phyloP scores from a whole-genome alignment of 2,329 filamentous ascomycete species.

The Thielaviopsis euricoi region DNA sequence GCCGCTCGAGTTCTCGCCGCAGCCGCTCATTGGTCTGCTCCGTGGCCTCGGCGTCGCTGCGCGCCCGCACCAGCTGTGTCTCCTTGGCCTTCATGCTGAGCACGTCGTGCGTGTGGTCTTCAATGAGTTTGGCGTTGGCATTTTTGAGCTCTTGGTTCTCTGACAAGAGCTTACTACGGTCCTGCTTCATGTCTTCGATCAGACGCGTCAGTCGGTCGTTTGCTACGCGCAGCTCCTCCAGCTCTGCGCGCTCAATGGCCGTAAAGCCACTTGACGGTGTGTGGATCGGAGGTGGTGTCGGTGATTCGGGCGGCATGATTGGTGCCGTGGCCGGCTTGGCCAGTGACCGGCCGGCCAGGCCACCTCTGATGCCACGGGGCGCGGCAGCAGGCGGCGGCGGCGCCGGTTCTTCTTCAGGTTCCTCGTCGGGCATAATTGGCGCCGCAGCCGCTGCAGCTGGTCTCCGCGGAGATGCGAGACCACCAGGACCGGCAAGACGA shows the following conservation, averaged over 20 bases:
- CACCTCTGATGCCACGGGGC: slow-evolving; percentile 54
- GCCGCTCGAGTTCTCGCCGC: slow-evolving; percentile 72
- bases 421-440: slow-evolving; percentile 40
- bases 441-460: slow-evolving; percentile 27
- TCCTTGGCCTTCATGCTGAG: slow-evolving; percentile 97
- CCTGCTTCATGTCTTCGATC: slow-evolving; percentile 65
- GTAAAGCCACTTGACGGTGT: slow-evolving; percentile 35
- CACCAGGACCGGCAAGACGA: slow-evolving; percentile 32
- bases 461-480: slow-evolving; percentile 36
- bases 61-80: slow-evolving; percentile 82
- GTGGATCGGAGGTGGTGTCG: slow-evolving; percentile 35
- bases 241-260: slow-evolving; percentile 73
- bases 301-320: slow-evolving; percentile 33
- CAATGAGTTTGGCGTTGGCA: slow-evolving; percentile 89
- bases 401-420: slow-evolving; percentile 30
- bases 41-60: slow-evolving; percentile 76
- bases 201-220: slow-evolving; percentile 63
- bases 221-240: slow-evolving; percentile 72
- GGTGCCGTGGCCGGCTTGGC: slow-evolving; percentile 50
- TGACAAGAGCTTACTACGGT: slow-evolving; percentile 64
- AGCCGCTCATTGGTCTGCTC: slow-evolving; percentile 75
- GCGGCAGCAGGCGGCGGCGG: slow-evolving; percentile 42
- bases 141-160: slow-evolving; percentile 92
- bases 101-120: slow-evolving; percentile 90
- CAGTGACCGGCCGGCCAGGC: slow-evolving; percentile 72